phyloP scores from a whole-genome alignment of 352 stramenopile genomes.

The Phytophthora chlamydospora region DNA sequence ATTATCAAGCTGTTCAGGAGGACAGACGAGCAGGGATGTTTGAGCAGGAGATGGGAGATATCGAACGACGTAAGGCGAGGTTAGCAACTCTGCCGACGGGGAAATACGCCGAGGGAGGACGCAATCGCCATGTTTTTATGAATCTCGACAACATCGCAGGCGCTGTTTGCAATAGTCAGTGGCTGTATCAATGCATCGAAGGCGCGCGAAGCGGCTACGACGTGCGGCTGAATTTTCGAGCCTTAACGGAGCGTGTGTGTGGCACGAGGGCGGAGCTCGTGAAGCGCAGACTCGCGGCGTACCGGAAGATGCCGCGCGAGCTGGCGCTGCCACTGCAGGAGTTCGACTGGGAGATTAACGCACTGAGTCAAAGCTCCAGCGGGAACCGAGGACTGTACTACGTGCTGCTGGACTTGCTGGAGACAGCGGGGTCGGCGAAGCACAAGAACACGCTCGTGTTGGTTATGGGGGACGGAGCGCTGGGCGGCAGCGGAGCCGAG shows the following conservation, averaged over 20 bases:
- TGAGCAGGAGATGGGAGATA: conserved; percentile 22
- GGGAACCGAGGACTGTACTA: conserved; percentile 44
- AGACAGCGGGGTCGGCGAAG: conserved; percentile 19
- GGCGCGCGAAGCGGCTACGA: conserved; percentile 34
- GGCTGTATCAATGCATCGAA: conserved; percentile 34
- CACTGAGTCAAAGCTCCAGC: conserved; percentile 35
- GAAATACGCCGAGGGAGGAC: conserved; percentile 24
- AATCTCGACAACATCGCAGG: conserved; percentile 51
- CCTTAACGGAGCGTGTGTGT: conserved; percentile 37
- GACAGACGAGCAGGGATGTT: conserved; percentile 21
- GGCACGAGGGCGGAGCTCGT: conserved; percentile 11
- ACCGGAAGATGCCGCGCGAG: conserved; percentile 39
- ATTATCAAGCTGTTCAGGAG: conserved; percentile 9
- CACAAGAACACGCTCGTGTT: conserved; percentile 48
- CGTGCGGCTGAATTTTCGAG: conserved; percentile 42
- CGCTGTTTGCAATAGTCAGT: conserved; percentile 30
- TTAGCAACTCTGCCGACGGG: conserved; percentile 16
- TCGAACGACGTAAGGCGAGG: conserved; percentile 16
- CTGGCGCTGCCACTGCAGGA: conserved; percentile 26
- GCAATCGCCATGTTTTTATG: conserved; percentile 45
- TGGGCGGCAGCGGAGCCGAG: conserved; percentile 31
- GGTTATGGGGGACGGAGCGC: conserved; percentile 45
- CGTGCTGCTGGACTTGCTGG: conserved; percentile 35
- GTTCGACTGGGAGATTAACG: conserved; percentile 33
- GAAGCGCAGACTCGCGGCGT: conserved; percentile 29